phyloP scores from a whole-genome alignment of 2,329 filamentous ascomycete species.

The Cercospora berteroae region DNA sequence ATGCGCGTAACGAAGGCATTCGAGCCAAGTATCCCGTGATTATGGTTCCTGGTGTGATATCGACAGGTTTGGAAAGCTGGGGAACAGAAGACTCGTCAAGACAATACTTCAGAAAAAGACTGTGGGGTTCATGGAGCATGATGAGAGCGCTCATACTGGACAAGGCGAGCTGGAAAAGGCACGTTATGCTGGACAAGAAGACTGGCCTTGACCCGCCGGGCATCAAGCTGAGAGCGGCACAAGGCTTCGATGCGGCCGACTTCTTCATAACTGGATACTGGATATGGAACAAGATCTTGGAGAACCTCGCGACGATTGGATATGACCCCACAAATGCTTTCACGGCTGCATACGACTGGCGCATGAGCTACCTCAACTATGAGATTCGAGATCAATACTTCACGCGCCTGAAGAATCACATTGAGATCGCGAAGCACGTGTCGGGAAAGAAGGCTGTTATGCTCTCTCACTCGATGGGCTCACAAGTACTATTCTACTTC shows the following conservation, averaged over 20 bases:
- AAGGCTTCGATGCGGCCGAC: slow-evolving; percentile 96
- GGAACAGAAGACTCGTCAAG: slow-evolving; percentile 81
- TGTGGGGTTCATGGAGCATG: slow-evolving; percentile 99
- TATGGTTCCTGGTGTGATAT: slow-evolving; percentile 97
- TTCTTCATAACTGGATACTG: slow-evolving; percentile 90
- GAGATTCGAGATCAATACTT: slow-evolving; percentile 93
- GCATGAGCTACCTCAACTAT: slow-evolving; percentile 83
- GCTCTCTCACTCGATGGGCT: slow-evolving; percentile 95
- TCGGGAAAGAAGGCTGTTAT: slow-evolving; percentile 77
- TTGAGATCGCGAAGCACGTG: slow-evolving; percentile 76
- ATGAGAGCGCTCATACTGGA: slow-evolving; percentile 92
- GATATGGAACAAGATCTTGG: slow-evolving; percentile 99
- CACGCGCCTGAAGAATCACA: slow-evolving; percentile 81
- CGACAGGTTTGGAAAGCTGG: slow-evolving; percentile 95
- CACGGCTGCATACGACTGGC: slow-evolving; percentile 81
- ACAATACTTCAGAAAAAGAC: slow-evolving; percentile 86
- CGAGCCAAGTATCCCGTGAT: slow-evolving; percentile 82
- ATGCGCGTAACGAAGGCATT: slow-evolving; percentile 77
- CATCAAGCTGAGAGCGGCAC: slow-evolving; percentile 86
- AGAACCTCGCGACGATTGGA: slow-evolving; percentile 92
- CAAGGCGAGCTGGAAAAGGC: slow-evolving; percentile 90
- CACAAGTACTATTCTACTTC: slow-evolving; percentile 86
- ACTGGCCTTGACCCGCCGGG: slow-evolving; percentile 88
- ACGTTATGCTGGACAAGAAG: slow-evolving; percentile 92
- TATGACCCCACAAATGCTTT: slow-evolving; percentile 83